phyloP scores from a whole-genome alignment of 371 early-diverging fungal genomes.

The Haplosporangium sp. region DNA sequence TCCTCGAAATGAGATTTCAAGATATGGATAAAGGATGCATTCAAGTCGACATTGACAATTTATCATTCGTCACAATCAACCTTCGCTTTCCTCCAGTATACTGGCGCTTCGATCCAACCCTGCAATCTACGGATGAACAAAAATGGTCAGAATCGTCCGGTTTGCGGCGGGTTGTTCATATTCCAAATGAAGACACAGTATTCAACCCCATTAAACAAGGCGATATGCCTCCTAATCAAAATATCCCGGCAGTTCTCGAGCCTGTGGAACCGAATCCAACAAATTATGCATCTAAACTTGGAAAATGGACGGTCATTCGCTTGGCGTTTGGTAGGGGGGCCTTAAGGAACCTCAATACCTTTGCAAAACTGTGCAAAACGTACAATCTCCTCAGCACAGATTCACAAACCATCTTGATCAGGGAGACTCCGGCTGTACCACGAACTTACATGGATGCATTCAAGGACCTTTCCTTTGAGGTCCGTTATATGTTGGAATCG shows the following conservation, averaged over 20 bases:
- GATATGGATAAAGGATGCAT: conserved; percentile 44
- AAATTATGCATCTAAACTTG: conserved; percentile 30
- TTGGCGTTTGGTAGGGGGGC: neutral
- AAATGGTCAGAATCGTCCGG: conserved; percentile 20
- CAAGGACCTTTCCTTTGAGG: conserved; percentile 50
- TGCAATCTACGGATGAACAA: conserved; percentile 2
- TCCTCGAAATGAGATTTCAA: conserved; percentile 44
- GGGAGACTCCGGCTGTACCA: neutral
- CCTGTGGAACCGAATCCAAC: conserved; percentile 34
- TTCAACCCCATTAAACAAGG: neutral
- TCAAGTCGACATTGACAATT: conserved; percentile 9
- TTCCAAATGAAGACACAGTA: conserved; percentile 10
- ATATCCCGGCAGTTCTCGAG: neutral
- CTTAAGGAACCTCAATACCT: neutral
- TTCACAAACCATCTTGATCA: neutral
- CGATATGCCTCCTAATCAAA: too few relatives aligned
- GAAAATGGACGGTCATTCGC: conserved; percentile 39
- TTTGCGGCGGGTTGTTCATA: conserved; percentile 42
- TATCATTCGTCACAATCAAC: conserved; percentile 17
- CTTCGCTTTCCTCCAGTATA: conserved; percentile 39
- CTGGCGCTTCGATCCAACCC: conserved; percentile 34
- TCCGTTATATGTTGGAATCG: conserved; percentile 63
- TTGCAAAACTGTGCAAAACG: conserved; percentile 8
- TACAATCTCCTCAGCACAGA: conserved; percentile 20
- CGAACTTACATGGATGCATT: conserved; percentile 7